Percentiles rank a stretch among this genome's conserved stretches.
These are phyloP conservation scores for Golubevia sp. DNA, from an alignment of 1,284 basidiomycete genomes.

Conservation along the genomic window DNA sequence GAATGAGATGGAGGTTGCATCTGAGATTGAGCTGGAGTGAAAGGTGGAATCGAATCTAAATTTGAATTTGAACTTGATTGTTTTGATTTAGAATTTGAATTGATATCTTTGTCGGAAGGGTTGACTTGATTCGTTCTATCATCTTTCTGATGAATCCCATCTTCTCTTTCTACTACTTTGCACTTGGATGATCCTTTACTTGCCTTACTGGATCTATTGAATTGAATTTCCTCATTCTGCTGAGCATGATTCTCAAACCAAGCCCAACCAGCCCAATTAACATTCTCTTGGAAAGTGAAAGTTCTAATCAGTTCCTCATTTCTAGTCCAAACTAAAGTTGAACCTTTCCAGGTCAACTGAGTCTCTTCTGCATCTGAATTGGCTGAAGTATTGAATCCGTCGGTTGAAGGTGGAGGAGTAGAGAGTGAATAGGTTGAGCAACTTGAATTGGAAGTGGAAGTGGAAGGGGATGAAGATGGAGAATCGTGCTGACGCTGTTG, in stretches of 20 bases:
- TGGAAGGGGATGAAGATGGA: background rate
- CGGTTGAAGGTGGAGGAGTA: background rate
- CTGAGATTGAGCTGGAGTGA: background rate
- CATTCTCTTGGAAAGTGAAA: background rate
- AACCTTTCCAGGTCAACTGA: background rate
- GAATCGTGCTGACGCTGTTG: no score
- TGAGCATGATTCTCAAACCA: no score
- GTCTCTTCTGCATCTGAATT: background rate
- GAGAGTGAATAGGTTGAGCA: background rate
- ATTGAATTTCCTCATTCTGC: no score
- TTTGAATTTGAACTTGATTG: background rate
- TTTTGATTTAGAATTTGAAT: no score
- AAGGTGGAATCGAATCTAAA: background rate
- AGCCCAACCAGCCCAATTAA: background rate
- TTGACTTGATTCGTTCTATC: background rate
- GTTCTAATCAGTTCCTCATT: background rate
- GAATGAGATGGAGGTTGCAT: background rate
- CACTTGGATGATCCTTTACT: background rate
- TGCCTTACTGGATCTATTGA: no score
- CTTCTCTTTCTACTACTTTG: background rate
- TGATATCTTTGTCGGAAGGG: background rate
- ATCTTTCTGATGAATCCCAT: background rate
- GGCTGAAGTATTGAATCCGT: no score
- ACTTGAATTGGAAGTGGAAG: background rate
- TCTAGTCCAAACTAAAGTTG: background rate